A percentile compares a stretch with the other conserved stretches of the same genome.
These are phyloP conservation scores for Fusarium algeriense DNA, from an alignment of 2,329 filamentous ascomycete genomes.

Conservation along the genomic window DNA sequence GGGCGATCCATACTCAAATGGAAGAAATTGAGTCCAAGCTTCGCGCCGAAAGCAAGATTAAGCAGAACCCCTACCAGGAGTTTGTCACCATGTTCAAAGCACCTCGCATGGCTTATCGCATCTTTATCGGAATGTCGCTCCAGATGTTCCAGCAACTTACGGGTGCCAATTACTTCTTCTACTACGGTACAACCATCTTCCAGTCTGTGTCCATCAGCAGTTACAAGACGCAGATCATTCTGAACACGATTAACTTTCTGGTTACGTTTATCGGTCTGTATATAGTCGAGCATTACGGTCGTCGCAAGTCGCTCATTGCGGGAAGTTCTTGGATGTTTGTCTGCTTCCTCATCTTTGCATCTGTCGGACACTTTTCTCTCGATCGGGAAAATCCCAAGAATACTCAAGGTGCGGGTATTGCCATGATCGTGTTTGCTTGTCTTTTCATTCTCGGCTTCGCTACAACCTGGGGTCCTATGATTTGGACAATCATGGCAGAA, in stretches of 20 bases:
- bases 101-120: conserved; percentile 73
- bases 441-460: conserved; percentile 75
- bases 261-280: conserved; percentile 77
- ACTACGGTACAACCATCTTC: conserved; percentile 70
- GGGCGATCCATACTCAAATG: conserved; percentile 61
- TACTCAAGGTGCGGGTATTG: conserved; percentile 63
- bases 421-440: conserved; percentile 73
- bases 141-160: conserved; percentile 78
- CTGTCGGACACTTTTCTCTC: conserved; percentile 64
- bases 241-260: conserved; percentile 74
- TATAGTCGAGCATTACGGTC: conserved; percentile 75
- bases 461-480: conserved; percentile 74
- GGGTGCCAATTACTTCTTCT: conserved; percentile 76
- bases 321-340: conserved; percentile 72
- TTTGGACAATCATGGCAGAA: conserved; percentile 74
- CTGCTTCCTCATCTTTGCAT: conserved; percentile 71
- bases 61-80: conserved; percentile 57
- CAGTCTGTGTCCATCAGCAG: conserved; percentile 64
- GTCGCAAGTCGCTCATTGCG: conserved; percentile 71
- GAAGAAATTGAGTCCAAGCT: conserved; percentile 67
- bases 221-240: conserved; percentile 76
- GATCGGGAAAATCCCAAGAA: conserved; percentile 51
- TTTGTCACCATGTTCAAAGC: conserved; percentile 73
- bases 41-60: conserved; percentile 58
- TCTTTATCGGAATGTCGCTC: conserved; percentile 69